These are phyloP conservation scores for Roridomyces roridus DNA, from an alignment of 768 basidiomycete species.

Conservation along the genomic window DNA sequence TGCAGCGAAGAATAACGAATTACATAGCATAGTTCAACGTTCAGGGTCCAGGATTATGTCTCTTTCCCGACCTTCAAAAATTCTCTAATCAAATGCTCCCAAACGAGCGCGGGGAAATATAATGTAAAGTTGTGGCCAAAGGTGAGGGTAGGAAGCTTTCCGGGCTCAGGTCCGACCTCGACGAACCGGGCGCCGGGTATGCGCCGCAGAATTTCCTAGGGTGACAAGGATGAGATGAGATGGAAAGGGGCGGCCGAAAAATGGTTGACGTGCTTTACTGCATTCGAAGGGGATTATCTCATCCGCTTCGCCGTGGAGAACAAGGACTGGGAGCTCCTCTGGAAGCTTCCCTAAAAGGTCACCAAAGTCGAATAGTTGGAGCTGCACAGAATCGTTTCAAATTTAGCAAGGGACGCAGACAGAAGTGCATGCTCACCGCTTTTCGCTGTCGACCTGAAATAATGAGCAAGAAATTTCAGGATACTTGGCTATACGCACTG, in stretches of 20 bases:
- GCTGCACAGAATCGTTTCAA: conserved; percentile 23
- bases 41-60: no score
- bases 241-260: neutral
- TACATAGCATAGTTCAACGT: no score
- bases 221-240: neutral
- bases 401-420: no score
- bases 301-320: conserved; percentile 49
- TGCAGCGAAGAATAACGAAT: no score
- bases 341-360: conserved; percentile 35
- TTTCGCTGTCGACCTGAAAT: conserved; percentile 22
- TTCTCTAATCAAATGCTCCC: conserved; percentile 38
- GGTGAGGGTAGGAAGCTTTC: conserved; percentile 40
- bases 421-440: no score
- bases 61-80: conserved; percentile 39
- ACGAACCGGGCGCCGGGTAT: conserved; percentile 39
- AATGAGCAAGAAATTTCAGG: neutral
- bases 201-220: conserved; percentile 35
- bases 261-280: conserved; percentile 31
- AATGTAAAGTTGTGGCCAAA: conserved; percentile 50
- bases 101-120: conserved; percentile 43
- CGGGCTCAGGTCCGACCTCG: conserved; percentile 33
- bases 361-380: conserved; percentile 39
- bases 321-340: conserved; percentile 38
- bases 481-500: conserved; percentile 5
- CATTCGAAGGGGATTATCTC: conserved; percentile 40